Base-by-base conservation (phyloP, 305 asterid genomes). In the Fraxinus dipetala region DNA sequence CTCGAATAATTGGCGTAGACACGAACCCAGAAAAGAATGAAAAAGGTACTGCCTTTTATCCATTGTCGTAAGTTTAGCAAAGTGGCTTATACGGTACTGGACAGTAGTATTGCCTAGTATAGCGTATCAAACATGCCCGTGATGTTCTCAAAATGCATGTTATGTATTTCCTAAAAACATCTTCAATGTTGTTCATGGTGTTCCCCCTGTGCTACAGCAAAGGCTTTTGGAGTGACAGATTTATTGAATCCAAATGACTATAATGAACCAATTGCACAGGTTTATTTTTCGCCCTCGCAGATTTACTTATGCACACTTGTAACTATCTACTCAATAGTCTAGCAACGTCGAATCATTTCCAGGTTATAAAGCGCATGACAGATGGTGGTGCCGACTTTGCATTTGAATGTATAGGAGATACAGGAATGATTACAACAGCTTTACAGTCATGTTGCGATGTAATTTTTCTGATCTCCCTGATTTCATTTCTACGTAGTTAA, bases 361-460 rank as follows among this genome's bases (percentile, higher is more conserved):
- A 95, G 99, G 93, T 94, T 26, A 89, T 95, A 82, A 90, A 90
- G 86, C 85, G 86, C 73, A 89, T 94, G 18, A 94, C 93, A 56
- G 95, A 90, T 84, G 98, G 99, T 72, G 99, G 98, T 80, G 93
- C 98, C 36, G 99, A 95, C 88, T 95, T 89, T 48, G 91, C 97
- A 65, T 95, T 95, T 85, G 99, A 95, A 87, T 95, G 99, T 18
- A 89, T 93, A 10, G 99, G 99, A 88, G 98, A 95, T 84, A 90
- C 98, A 30, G 93, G 89, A 82, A 88, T 86, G 89, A 73, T 94
- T 67, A 84, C 91, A 75, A 89, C 98, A 80, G 99, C 99, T 45
- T 81, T 95, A 82, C 98, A 95, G 86, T 95, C 97, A 34, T 92
- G 98, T 84, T 90, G 95, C 87, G 91, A 86, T 74, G 99, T 95